These are phyloP conservation scores for Wickerhamomyces sydowiorum DNA, from an alignment of 805 yeast species.

Conservation along the genomic window DNA sequence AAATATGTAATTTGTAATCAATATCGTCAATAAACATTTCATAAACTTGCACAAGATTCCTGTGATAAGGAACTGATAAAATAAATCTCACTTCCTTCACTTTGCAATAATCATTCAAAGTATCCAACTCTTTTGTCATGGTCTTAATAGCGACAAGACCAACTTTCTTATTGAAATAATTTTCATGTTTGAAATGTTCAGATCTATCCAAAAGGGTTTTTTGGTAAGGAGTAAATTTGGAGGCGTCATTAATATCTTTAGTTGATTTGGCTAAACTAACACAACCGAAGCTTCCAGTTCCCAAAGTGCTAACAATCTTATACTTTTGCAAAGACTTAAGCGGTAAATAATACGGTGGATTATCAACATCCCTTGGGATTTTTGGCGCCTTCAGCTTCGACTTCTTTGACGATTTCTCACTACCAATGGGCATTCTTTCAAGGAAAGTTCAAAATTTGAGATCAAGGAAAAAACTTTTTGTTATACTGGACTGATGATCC, in stretches of 20 bases:
- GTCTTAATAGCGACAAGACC: conserved; percentile 75
- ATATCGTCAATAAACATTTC: conserved; percentile 72
- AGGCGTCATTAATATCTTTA: conserved; percentile 10
- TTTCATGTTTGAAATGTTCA: conserved; percentile 21
- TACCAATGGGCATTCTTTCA: too few relatives aligned
- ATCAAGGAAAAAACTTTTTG: too few relatives aligned
- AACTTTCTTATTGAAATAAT: conserved; percentile 26
- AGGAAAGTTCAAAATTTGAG: too few relatives aligned
- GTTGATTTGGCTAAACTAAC: conserved; percentile 58
- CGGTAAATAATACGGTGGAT: conserved; percentile 39
- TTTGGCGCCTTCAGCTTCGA: neutral
- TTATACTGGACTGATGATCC: too few relatives aligned
- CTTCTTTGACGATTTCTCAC: neutral
- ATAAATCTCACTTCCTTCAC: conserved; percentile 69
- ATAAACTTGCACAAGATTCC: conserved; percentile 63
- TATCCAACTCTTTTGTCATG: conserved; percentile 50
- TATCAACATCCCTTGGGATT: conserved; percentile 31
- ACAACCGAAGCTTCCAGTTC: conserved; percentile 73
- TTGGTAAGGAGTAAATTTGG: conserved; percentile 12
- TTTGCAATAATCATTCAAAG: conserved; percentile 48
- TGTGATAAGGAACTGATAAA: conserved; percentile 62
- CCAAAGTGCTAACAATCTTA: conserved; percentile 47
- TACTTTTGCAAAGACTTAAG: conserved; percentile 40
- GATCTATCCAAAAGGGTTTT: conserved; percentile 44
- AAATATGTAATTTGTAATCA: conserved; percentile 61